A percentile compares a stretch with the other conserved stretches of the same genome.
These are phyloP conservation scores for Immersiella caudata DNA, from an alignment of 495 filamentous ascomycete genomes.

Conservation along the genomic window DNA sequence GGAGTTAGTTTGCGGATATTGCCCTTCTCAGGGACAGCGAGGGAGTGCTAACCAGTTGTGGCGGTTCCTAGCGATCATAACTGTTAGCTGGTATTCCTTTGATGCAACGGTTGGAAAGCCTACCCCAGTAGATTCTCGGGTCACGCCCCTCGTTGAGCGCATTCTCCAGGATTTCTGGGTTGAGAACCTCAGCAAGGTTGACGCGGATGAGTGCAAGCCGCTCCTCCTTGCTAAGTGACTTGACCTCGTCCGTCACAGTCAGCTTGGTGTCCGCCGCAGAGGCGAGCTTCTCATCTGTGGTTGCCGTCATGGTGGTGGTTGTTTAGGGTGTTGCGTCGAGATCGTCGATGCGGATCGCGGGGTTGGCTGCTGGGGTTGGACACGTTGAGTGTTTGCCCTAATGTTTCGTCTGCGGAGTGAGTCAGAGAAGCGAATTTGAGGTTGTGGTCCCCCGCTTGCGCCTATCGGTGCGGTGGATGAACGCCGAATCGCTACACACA, in stretches of 20 bases:
- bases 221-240: conserved; percentile 31
- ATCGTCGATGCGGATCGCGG: conserved; percentile 5
- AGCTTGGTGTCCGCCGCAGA: conserved; percentile 26
- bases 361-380: conserved; percentile 4
- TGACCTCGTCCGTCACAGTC: conserved; percentile 16
- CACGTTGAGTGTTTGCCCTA: conserved; percentile 4
- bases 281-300: conserved; percentile 23
- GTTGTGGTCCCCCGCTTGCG: conserved; percentile 5
- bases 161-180: conserved; percentile 80
- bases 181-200: conserved; percentile 83
- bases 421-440: conserved; percentile 17
- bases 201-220: conserved; percentile 71
- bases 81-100: conserved; percentile 1
- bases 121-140: conserved; percentile 84
- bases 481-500: background rate
- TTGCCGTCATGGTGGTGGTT: conserved; percentile 13
- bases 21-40: conserved; percentile 33
- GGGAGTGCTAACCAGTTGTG: conserved; percentile 78
- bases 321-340: background rate
- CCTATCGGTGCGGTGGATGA: background rate
- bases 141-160: conserved; percentile 71
- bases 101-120: conserved; percentile 16
- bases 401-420: conserved; percentile 6
- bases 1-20: conserved; percentile 2
- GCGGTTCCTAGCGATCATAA: conserved; percentile 62